Evolutionary conservation across 371 early-diverging fungal genomes (phyloP).

Genomic region (Mortierella sp.): DNA sequence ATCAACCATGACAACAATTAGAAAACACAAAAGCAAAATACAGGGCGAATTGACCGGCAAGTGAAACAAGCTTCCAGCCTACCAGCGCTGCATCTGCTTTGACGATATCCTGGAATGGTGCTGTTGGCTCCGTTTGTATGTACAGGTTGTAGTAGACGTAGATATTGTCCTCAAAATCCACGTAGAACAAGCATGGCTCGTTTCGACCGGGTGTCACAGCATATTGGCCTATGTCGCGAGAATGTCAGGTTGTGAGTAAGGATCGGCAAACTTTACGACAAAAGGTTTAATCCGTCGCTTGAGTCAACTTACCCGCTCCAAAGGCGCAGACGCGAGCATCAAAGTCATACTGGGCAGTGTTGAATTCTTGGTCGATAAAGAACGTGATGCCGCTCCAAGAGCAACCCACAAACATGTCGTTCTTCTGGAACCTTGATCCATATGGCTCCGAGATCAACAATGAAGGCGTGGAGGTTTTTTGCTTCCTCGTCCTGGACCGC

Average conservation of each 20-base stretch:
- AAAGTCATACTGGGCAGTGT: slow-evolving; percentile 82
- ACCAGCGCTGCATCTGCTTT: slow-evolving; percentile 37
- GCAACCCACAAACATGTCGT: slow-evolving; percentile 84
- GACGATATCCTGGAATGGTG: slow-evolving; percentile 43
- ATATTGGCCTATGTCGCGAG: slow-evolving; percentile 64
- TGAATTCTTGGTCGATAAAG: slow-evolving; percentile 76
- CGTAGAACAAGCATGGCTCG: slow-evolving; percentile 85
- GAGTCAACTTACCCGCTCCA: slow-evolving; percentile 68
- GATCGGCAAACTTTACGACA: background rate
- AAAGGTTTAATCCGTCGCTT: no score
- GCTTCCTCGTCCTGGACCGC: slow-evolving; percentile 11
- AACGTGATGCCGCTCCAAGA: slow-evolving; percentile 87
- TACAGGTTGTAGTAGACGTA: slow-evolving; percentile 82
- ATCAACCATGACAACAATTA: background rate
- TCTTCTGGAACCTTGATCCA: slow-evolving; percentile 53
- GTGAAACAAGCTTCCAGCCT: background rate
- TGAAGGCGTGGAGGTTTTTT: slow-evolving; percentile 18
- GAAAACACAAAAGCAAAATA: background rate
- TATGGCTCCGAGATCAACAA: slow-evolving; percentile 46
- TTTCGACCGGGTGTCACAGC: slow-evolving; percentile 77
- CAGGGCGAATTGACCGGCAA: background rate
- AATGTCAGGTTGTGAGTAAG: background rate
- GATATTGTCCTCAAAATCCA: slow-evolving; percentile 87
- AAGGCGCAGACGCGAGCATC: slow-evolving; percentile 87
- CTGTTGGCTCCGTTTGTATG: slow-evolving; percentile 57